Percentiles rank a stretch among this genome's conserved stretches.
Evolutionary conservation across 768 basidiomycete genomes (phyloP).

Genomic region (Guyanaporus albipodus): DNA sequence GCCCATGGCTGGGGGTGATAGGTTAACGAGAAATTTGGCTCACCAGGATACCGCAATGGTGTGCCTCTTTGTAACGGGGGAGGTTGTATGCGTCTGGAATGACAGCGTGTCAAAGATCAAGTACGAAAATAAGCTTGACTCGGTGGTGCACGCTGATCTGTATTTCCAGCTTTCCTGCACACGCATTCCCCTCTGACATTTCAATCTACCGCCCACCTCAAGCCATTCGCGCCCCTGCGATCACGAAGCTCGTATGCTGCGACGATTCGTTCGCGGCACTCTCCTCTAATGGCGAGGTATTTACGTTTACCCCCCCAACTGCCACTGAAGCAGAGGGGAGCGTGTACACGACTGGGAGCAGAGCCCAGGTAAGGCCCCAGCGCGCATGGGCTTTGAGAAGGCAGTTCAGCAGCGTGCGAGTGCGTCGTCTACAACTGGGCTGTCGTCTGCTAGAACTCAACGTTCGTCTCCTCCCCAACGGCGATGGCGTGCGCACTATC

Average conservation of each 20-base stretch:
- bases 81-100: slow-evolving; percentile 82
- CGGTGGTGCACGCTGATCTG: neutral
- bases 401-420: slow-evolving; percentile 80
- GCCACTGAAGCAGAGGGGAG: slow-evolving; percentile 30
- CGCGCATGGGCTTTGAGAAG: slow-evolving; percentile 87
- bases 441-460: slow-evolving; percentile 1
- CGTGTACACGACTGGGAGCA: slow-evolving; percentile 20
- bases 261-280: slow-evolving; percentile 82
- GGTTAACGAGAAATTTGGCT: neutral
- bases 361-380: slow-evolving; percentile 61
- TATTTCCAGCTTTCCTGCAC: slow-evolving; percentile 61
- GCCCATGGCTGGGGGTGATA: neutral
- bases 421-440: slow-evolving; percentile 28
- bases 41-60: slow-evolving; percentile 78
- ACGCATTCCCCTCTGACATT: slow-evolving; percentile 73
- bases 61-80: slow-evolving; percentile 72
- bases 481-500: slow-evolving; percentile 2
- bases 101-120: slow-evolving; percentile 71
- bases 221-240: slow-evolving; percentile 61
- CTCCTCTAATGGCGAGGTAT: slow-evolving; percentile 86
- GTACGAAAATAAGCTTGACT: slow-evolving; percentile 36
- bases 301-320: slow-evolving; percentile 60
- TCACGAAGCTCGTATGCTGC: slow-evolving; percentile 74
- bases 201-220: slow-evolving; percentile 78
- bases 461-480: neutral